Base-by-base conservation (phyloP, 179 eudicot species). In the Drosera spatulata region DNA sequence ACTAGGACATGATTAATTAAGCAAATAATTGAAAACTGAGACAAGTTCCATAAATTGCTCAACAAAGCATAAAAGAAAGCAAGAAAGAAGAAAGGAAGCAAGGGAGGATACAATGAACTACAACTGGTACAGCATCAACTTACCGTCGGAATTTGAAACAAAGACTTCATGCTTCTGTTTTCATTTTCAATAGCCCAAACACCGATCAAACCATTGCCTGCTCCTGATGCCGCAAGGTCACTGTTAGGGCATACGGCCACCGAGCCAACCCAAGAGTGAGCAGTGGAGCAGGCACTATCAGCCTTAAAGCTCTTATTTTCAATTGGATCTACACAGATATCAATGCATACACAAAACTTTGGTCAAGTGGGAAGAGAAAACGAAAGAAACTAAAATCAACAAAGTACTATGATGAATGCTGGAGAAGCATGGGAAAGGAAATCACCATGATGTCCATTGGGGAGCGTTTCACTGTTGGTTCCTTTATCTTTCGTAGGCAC, bases 201-300 rank as follows among this genome's bases (percentile, higher is more conserved):
- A 49, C 82, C 85, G 69, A 89, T 77, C 63, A 52, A 73, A 37
- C 97, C 97, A 71, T 86, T 90, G 44, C 95, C 97, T 61, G 99
- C 96, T 69, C 95, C 99, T 10, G 99, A 93, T 57, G 95, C 97
- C 57, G 99, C 97, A 61, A 89, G 82, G 75, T 93, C 99, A 63
- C 99, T 93, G 67, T 73, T 80, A 71, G 86, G 76, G 66, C 97
- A 91, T 45, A 88, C 84, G 37, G 85, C 58, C 50, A 91, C 76
- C 33, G 97, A 82, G 69, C 85, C 76, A 53, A 91, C 91, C 97
- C 97, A 91, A 6, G 91, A 88, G 54, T 75, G 72, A 7, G 84
- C 88, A 7, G 82, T 70, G 48, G 82, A 64, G 69, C 74, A 63
- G 38, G 61, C 39, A 60, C 54, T 71, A 7, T 64, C 71, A 10